Evolutionary conservation across 78 protist genomes (phyloP).

Genomic region (Dictyostelium capitatum): DNA sequence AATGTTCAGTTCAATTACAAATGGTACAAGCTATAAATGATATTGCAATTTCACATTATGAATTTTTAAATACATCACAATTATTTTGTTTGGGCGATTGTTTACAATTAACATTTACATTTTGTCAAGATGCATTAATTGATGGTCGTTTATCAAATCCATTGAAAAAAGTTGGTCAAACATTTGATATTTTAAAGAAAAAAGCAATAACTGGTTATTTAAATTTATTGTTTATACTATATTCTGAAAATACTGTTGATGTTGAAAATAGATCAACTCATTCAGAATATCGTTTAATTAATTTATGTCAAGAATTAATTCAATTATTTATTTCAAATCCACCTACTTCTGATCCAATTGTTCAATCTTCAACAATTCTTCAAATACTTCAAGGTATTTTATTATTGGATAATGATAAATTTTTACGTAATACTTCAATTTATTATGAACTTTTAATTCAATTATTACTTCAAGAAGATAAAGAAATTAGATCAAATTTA

Average conservation of each 20-base stretch:
- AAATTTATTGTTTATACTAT: slow-evolving; percentile 53
- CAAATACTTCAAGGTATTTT: slow-evolving; percentile 41
- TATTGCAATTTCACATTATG: slow-evolving; percentile 82
- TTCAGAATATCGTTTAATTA: slow-evolving; percentile 46
- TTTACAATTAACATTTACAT: slow-evolving; percentile 46
- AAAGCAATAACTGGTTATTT: slow-evolving; percentile 68
- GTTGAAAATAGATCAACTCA: slow-evolving; percentile 56
- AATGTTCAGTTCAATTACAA: slow-evolving; percentile 69
- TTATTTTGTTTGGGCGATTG: slow-evolving; percentile 64
- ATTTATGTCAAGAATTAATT: slow-evolving; percentile 45
- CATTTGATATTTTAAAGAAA: slow-evolving; percentile 55
- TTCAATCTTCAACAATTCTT: slow-evolving; percentile 57
- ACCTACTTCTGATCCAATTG: background rate
- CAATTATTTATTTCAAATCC: slow-evolving; percentile 16
- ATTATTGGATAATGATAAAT: slow-evolving; percentile 58
- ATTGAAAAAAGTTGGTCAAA: slow-evolving; percentile 19
- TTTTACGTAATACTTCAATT: slow-evolving; percentile 50
- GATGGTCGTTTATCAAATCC: slow-evolving; percentile 7
- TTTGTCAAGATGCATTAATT: slow-evolving; percentile 23
- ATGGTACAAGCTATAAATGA: slow-evolving; percentile 85
- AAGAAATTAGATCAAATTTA: slow-evolving; percentile 52
- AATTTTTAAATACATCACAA: slow-evolving; percentile 73
- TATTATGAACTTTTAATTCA: slow-evolving; percentile 61
- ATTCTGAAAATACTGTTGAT: slow-evolving; percentile 52
- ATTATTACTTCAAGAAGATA: slow-evolving; percentile 28